These are phyloP conservation scores for Gardenia jasminoides DNA, from an alignment of 257 asterid species.

Conservation along the genomic window DNA sequence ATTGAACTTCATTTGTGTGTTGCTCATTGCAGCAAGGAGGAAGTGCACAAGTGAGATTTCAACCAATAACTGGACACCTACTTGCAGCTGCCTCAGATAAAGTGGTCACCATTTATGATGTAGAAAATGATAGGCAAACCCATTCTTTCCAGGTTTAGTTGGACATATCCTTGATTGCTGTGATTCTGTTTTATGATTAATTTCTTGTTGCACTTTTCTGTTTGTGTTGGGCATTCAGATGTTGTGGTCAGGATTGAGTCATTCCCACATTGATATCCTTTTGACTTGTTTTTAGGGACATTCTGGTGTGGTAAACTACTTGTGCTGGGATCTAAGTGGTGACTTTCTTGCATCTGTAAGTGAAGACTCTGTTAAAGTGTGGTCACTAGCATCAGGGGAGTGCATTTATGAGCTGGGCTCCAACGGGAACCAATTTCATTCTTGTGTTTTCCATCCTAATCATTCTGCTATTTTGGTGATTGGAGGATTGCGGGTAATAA, in stretches of 20 bases:
- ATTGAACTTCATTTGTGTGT: conserved; percentile 11
- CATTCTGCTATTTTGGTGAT: conserved; percentile 83
- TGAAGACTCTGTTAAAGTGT: conserved; percentile 89
- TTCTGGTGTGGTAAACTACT: conserved; percentile 70
- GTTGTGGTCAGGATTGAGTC: conserved; percentile 2
- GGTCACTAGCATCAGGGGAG: conserved; percentile 83
- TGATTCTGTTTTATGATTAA: conserved; percentile 2
- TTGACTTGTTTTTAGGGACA: conserved; percentile 61
- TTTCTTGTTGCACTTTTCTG: not conserved
- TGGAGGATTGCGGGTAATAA: conserved; percentile 73
- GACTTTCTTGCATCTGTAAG: conserved; percentile 88
- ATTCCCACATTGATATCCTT: not conserved
- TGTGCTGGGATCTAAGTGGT: conserved; percentile 95
- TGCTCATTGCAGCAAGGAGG: conserved; percentile 75
- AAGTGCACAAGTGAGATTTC: conserved; percentile 95
- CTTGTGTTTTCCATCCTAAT: conserved; percentile 94
- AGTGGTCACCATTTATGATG: conserved; percentile 79
- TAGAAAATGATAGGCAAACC: conserved; percentile 86
- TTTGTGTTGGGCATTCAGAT: not conserved
- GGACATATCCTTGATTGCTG: not conserved
- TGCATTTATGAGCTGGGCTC: conserved; percentile 82
- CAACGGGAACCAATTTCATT: conserved; percentile 75
- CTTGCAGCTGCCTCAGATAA: conserved; percentile 96
- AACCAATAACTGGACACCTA: conserved; percentile 73
- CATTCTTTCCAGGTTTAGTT: conserved; percentile 73